phyloP scores from a whole-genome alignment of 2,329 filamentous ascomycete species.

The Aspergillus japonicus region DNA sequence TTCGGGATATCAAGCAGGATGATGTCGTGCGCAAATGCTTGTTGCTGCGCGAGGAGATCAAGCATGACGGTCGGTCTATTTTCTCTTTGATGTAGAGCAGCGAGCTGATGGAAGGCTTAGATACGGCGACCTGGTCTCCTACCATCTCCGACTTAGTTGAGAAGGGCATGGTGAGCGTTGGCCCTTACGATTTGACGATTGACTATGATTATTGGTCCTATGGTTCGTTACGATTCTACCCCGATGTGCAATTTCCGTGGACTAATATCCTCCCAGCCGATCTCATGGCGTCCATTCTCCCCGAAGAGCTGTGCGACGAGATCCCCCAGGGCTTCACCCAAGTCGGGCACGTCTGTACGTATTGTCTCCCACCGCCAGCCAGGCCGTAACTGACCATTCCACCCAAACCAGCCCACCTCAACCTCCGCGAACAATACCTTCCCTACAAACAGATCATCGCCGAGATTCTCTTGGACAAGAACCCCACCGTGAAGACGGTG shows the following conservation, averaged over 20 bases:
- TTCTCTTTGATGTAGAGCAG: slow-evolving; percentile 13
- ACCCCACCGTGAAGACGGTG: slow-evolving; percentile 75
- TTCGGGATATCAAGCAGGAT: slow-evolving; percentile 58
- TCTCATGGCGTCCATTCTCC: slow-evolving; percentile 77
- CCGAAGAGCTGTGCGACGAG: slow-evolving; percentile 74
- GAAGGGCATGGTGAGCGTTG: slow-evolving; percentile 65
- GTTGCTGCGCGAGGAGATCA: slow-evolving; percentile 39
- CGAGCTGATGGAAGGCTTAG: slow-evolving; percentile 38
- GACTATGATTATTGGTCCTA: slow-evolving; percentile 87
- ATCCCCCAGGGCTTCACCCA: slow-evolving; percentile 83
- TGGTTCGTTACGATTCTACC: slow-evolving; percentile 49
- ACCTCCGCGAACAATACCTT: slow-evolving; percentile 77
- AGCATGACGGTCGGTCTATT: slow-evolving; percentile 39
- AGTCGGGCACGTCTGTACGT: slow-evolving; percentile 78
- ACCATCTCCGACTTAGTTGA: slow-evolving; percentile 67
- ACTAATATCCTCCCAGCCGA: slow-evolving; percentile 57
- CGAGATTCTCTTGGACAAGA: slow-evolving; percentile 86
- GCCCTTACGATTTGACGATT: slow-evolving; percentile 73
- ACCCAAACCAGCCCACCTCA: slow-evolving; percentile 69
- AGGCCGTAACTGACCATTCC: slow-evolving; percentile 11
- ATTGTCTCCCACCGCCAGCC: slow-evolving; percentile 1
- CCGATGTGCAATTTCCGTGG: background rate
- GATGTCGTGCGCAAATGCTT: slow-evolving; percentile 38
- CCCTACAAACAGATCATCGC: slow-evolving; percentile 86
- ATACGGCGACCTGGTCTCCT: slow-evolving; percentile 72